Evolutionary conservation across 192 early-diverging fungal species (phyloP).

Genomic region (Coemansia sp.): DNA sequence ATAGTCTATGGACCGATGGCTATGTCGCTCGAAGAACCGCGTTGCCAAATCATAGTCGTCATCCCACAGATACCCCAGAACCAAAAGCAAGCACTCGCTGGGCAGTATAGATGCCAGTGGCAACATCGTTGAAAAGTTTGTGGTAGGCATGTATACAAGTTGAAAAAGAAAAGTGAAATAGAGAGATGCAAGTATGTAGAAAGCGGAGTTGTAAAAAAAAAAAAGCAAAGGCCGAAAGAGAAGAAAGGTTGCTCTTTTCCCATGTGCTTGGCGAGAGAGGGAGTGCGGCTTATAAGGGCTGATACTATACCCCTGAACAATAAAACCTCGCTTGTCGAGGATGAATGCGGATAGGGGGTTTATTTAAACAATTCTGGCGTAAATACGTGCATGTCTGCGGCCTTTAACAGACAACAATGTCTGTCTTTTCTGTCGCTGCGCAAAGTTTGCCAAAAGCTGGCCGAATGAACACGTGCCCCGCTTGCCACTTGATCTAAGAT

Average conservation of each 20-base stretch:
- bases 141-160: neutral
- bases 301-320: constrained; percentile 3
- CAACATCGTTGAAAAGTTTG: neutral
- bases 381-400: neutral
- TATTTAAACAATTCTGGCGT: neutral
- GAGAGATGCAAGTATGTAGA: neutral
- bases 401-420: neutral
- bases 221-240: neutral
- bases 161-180: neutral
- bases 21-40: constrained; percentile 27
- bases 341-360: neutral
- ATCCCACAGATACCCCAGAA: constrained; percentile 43
- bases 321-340: neutral
- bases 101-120: constrained; percentile 17
- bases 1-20: constrained; percentile 27
- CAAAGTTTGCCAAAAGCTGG: neutral
- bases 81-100: constrained; percentile 29
- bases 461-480: neutral
- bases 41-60: neutral
- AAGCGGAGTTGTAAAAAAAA: neutral
- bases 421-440: neutral
- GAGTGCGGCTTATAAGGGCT: neutral
- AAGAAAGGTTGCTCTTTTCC: constrained; percentile 10
- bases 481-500: neutral
- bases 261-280: neutral